These are phyloP conservation scores for Ustilago trichophora DNA, from an alignment of 1,284 basidiomycete genomes.

Conservation along the genomic window DNA sequence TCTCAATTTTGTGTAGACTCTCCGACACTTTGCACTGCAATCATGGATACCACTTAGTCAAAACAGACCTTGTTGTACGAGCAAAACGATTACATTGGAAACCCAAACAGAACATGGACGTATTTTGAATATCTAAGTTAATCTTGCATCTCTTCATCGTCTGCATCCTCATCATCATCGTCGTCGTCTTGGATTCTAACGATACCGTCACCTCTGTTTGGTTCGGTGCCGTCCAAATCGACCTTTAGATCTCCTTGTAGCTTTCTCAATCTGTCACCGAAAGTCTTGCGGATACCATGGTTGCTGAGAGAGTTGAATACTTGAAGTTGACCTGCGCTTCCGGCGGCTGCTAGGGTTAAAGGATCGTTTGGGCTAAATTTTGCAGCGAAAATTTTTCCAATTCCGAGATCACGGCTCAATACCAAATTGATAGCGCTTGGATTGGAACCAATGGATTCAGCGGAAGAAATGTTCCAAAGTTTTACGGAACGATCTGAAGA, in stretches of 20 bases:
- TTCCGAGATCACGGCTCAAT: constrained; percentile 87
- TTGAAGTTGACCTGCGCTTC: constrained; percentile 89
- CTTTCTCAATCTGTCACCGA: constrained; percentile 63
- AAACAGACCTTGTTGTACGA: too few relatives aligned
- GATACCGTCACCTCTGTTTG: constrained; percentile 44
- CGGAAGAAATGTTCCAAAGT: constrained; percentile 83
- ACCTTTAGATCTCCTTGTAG: constrained; percentile 15
- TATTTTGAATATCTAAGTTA: too few relatives aligned
- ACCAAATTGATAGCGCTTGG: constrained; percentile 78
- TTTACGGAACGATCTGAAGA: constrained; percentile 86
- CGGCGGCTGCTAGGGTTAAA: constrained; percentile 90
- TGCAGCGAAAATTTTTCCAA: constrained; percentile 93
- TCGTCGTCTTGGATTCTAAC: constrained; percentile 42
- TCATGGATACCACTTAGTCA: too few relatives aligned
- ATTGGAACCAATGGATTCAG: constrained; percentile 64
- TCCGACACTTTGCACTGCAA: too few relatives aligned
- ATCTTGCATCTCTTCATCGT: constrained; percentile 45
- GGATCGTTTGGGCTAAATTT: constrained; percentile 93
- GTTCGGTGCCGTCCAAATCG: constrained; percentile 35
- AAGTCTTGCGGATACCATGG: constrained; percentile 65
- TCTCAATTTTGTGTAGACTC: too few relatives aligned
- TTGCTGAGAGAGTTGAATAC: constrained; percentile 79
- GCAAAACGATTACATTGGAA: too few relatives aligned
- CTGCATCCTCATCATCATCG: constrained; percentile 43
- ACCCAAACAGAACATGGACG: too few relatives aligned